Base-by-base conservation (phyloP, 768 basidiomycete genomes). In the Heimioporus sp. region DNA sequence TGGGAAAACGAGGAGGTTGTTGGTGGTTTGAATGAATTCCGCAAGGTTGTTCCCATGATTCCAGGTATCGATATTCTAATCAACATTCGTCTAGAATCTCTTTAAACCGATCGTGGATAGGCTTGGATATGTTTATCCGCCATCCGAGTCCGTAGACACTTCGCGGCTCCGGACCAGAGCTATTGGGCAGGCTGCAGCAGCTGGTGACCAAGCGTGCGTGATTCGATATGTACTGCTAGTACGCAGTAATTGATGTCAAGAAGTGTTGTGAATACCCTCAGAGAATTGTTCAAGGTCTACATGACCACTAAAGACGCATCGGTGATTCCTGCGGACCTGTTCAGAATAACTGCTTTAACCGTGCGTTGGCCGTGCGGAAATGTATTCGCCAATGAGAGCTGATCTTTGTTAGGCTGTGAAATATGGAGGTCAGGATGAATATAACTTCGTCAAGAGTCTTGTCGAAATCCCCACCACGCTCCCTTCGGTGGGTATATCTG, bases 321-420 rank as follows among this genome's bases (percentile, higher is more conserved):
- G 0, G 74, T 69, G 47, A 90, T 98, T 57, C 90, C 92, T 8
- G 80, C 83, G 24, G 94, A 98, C 71, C 70, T 98, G 42, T 79
- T 87, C 58, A 62, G 74, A 28, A 70, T 77, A 39, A 81, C 81
- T 38, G 85, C 76, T 66, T 59, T 65, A 28, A 75, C 70, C 46
- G 86, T 87, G 57, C 13, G 80, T 64, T 8, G 11, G 28, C 42
- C 28, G n/a, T 20, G 15, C 10, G 13, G 35, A 35, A 28, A 28
- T 28, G 6, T 59, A 12, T 42, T 44, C 39, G 35, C 19, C 45
- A 35, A 48, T 35, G 46, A 39, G 17, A 40, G 36, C 37, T 49
- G 19, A 52, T 37, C 7, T 31, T 49, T 62, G 24, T 44, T 34
- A 89, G 83, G 85, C 85, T 46, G 87, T 92, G 49, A 77, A 79